Percentiles rank a stretch among this genome's conserved stretches.
phyloP scores from a whole-genome alignment of 2,329 filamentous ascomycete species.

The Tolypocladium endophyticum region DNA sequence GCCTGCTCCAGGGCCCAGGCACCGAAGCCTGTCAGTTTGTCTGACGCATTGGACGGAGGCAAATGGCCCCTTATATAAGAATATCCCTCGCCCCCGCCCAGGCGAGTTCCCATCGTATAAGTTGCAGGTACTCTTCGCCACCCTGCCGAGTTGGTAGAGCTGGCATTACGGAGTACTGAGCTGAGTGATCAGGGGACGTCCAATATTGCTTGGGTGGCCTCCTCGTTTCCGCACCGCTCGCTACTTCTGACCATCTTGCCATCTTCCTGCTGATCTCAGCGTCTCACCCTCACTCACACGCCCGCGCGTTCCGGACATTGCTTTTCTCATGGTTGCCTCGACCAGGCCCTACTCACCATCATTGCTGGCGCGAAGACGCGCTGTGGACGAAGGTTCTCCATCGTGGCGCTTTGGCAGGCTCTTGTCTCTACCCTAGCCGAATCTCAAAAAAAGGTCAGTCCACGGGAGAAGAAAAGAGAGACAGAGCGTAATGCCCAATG shows the following conservation, averaged over 20 bases:
- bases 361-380: constrained; percentile 1
- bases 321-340: constrained; percentile 4
- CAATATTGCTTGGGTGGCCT: constrained; percentile 2
- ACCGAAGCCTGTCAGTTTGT: not conserved
- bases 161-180: constrained; percentile 5
- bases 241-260: constrained; percentile 1
- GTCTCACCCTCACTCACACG: constrained; percentile 2
- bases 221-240: not conserved
- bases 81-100: constrained; percentile 8
- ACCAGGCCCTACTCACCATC: constrained; percentile 3
- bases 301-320: constrained; percentile 1
- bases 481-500: constrained; percentile 1
- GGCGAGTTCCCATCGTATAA: constrained; percentile 4
- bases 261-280: constrained; percentile 1
- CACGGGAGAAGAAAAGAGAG: constrained; percentile 4
- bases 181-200: constrained; percentile 1
- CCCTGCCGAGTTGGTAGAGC: constrained; percentile 4
- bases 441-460: constrained; percentile 2
- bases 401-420: constrained; percentile 3
- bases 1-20: not conserved
- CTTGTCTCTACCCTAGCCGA: constrained; percentile 4
- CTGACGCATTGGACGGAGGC: constrained; percentile 1
- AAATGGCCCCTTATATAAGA: constrained; percentile 7
- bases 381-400: not conserved
- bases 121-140: constrained; percentile 3